A percentile compares a stretch with the other conserved stretches of the same genome.
Conservation (phyloP, 768 basidiomycete genomes). For the Macrolepiota fuliginosa region DNA sequence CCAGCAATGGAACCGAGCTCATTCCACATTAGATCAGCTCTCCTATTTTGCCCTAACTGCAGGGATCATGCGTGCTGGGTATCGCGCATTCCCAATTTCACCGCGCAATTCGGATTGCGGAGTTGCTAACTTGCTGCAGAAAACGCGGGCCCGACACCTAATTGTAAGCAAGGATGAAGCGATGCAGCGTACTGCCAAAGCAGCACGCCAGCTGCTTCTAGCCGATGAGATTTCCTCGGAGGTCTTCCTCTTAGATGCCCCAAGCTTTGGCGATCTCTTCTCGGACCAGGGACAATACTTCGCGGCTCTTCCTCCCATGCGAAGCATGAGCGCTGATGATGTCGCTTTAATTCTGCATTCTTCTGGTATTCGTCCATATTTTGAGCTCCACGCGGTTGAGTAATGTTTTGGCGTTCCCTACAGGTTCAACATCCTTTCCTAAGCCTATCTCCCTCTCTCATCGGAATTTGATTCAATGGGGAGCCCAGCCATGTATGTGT, state of each 20-base stretch:
- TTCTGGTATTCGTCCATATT: constrained; percentile 18
- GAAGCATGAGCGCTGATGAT: neutral
- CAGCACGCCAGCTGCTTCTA: constrained; percentile 14
- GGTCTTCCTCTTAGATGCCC: constrained; percentile 1
- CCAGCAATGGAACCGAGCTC: neutral
- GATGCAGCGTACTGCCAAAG: constrained; percentile 17
- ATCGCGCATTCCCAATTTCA: constrained; percentile 33
- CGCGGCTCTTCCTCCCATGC: neutral
- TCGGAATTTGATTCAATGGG: constrained; percentile 15
- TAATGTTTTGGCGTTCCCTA: neutral
- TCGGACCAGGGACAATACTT: neutral
- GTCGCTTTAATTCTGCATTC: constrained; percentile 20
- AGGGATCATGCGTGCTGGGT: constrained; percentile 39
- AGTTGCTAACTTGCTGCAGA: constrained; percentile 40
- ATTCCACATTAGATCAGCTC: constrained; percentile 26
- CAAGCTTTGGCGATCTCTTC: constrained; percentile 8
- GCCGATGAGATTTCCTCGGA: neutral
- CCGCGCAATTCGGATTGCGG: constrained; percentile 45
- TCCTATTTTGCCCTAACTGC: constrained; percentile 29
- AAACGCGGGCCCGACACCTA: constrained; percentile 20
- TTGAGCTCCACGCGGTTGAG: neutral
- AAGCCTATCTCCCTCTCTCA: constrained; percentile 21
- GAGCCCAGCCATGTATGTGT: constrained; percentile 17
- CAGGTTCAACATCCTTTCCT: constrained; percentile 26
- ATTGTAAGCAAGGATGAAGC: constrained; percentile 21